phyloP scores from a whole-genome alignment of 305 asterid species.

The Salvia sclarea region DNA sequence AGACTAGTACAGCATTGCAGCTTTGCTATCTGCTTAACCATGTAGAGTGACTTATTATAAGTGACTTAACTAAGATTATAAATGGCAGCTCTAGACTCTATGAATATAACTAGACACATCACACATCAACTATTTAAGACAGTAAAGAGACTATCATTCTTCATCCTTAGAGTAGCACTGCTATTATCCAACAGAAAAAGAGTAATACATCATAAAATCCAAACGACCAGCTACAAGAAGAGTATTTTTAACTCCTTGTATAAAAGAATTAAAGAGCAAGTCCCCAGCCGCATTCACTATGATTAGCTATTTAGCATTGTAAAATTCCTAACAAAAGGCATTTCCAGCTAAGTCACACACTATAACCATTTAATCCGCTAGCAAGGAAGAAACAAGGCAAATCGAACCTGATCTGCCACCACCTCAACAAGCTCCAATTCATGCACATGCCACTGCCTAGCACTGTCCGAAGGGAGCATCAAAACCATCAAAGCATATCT shows the following conservation, averaged over 20 bases:
- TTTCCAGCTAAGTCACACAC: slow-evolving; percentile 1
- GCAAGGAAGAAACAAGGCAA: neutral
- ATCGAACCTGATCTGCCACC: slow-evolving; percentile 94
- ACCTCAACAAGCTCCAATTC: slow-evolving; percentile 99
- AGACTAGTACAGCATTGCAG: slow-evolving; percentile 10
- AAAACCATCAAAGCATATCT: slow-evolving; percentile 96
- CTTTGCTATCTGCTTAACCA: neutral
- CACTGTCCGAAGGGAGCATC: slow-evolving; percentile 97
- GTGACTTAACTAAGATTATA: slow-evolving; percentile 11
- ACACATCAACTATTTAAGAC: too few relatives aligned
- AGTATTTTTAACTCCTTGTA: slow-evolving; percentile 2
- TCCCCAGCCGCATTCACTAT: slow-evolving; percentile 8
- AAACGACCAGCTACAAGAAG: neutral
- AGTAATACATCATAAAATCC: slow-evolving; percentile 5
- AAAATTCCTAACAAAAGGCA: slow-evolving; percentile 8
- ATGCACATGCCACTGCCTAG: slow-evolving; percentile 95
- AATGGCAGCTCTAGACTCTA: neutral
- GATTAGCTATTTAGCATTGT: neutral
- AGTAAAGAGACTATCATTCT: slow-evolving; percentile 5
- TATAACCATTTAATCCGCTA: neutral
- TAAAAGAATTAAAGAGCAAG: neutral
- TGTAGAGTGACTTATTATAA: neutral
- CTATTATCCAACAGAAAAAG: neutral
- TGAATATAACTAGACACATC: slow-evolving; percentile 29
- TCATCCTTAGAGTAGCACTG: neutral